These are phyloP conservation scores for Populus hybrid DNA, from an alignment of 441 rosid species.

Conservation along the genomic window DNA sequence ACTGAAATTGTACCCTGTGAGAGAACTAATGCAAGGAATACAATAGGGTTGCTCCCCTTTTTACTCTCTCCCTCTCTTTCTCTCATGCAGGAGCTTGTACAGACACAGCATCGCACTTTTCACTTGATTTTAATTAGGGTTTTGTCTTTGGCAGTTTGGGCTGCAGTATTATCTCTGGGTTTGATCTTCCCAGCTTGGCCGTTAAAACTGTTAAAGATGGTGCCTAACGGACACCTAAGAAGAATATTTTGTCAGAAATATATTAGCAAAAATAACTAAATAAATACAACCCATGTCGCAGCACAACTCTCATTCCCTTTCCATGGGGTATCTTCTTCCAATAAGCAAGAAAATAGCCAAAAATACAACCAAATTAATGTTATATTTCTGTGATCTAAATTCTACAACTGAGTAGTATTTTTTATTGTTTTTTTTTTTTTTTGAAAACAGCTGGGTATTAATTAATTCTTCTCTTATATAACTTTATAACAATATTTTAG, in stretches of 20 bases:
- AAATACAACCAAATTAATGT: background rate
- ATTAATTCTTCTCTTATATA: too few relatives aligned
- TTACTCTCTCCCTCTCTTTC: constrained; percentile 3
- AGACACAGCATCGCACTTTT: too few relatives aligned
- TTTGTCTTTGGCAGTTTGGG: background rate
- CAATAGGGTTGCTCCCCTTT: background rate
- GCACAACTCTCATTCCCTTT: background rate
- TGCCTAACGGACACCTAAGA: constrained; percentile 1
- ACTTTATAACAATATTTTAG: too few relatives aligned
- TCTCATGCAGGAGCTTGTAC: background rate
- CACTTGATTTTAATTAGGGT: constrained; percentile 13
- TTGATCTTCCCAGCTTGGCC: constrained; percentile 4
- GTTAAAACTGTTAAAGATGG: constrained; percentile 14
- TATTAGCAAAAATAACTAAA: background rate
- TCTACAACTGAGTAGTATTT: background rate
- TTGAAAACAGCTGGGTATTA: background rate
- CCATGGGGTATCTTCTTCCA: background rate
- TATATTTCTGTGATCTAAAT: background rate
- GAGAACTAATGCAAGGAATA: background rate
- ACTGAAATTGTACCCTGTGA: constrained; percentile 6
- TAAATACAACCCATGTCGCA: background rate
- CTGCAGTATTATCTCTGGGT: background rate
- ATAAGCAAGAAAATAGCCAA: background rate
- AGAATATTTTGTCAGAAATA: constrained; percentile 13
- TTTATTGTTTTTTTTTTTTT: too few relatives aligned